Evolutionary conservation across 1,284 basidiomycete genomes (phyloP).

Genomic region (Kwoniella shivajii): DNA sequence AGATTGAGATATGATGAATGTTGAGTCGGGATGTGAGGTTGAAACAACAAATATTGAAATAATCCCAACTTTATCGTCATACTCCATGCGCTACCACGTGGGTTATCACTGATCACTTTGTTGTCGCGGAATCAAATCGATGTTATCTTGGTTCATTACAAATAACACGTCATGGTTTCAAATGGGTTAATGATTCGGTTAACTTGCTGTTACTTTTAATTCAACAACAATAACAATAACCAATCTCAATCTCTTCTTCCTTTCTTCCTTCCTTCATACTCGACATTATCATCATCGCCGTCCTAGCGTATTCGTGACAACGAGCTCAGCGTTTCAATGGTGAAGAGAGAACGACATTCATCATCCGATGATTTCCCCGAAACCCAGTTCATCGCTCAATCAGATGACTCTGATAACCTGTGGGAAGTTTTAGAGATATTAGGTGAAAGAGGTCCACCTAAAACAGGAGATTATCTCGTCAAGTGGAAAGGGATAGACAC

Average conservation of each 20-base stretch:
- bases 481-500: conserved; percentile 42
- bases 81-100: not conserved
- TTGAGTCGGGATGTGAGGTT: not conserved
- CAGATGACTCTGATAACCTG: conserved; percentile 19
- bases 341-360: not conserved
- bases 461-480: conserved; percentile 32
- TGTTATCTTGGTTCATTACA: too few species aligned
- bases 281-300: too few species aligned
- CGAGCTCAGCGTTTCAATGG: not conserved
- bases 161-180: too few species aligned
- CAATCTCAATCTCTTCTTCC: too few species aligned
- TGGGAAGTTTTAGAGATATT: conserved; percentile 31
- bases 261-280: too few species aligned
- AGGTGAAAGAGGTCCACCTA: conserved; percentile 21
- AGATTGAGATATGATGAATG: not conserved
- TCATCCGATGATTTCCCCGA: conserved; percentile 1
- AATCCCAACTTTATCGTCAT: not conserved
- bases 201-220: too few species aligned
- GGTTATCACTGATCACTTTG: not conserved
- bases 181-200: too few species aligned
- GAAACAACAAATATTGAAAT: not conserved
- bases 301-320: too few species aligned
- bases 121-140: too few species aligned
- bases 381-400: conserved; percentile 22
- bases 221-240: too few species aligned